A percentile compares a stretch with the other conserved stretches of the same genome.
phyloP scores from a whole-genome alignment of 495 filamentous ascomycete species.

The Tuber melanosporum region DNA sequence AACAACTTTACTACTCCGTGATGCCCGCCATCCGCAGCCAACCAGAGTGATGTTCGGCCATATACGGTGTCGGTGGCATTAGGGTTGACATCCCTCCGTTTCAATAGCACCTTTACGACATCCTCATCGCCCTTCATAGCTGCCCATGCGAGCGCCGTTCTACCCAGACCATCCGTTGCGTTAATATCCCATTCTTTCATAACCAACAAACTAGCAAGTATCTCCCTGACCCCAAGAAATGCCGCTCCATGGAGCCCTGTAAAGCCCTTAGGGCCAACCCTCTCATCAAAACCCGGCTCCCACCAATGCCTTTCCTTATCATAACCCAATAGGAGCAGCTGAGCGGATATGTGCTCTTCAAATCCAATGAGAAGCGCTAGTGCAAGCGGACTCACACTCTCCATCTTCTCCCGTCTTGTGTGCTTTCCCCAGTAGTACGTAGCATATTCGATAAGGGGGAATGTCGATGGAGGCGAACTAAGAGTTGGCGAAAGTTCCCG shows the following conservation, averaged over 20 bases:
- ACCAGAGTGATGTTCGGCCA: background rate
- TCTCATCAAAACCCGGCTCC: background rate
- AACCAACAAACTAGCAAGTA: background rate
- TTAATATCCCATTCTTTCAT: background rate
- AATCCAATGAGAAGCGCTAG: background rate
- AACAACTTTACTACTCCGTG: background rate
- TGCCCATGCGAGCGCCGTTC: background rate
- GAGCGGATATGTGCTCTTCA: background rate
- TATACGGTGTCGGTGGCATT: background rate
- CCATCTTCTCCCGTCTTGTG: background rate
- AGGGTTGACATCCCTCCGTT: background rate
- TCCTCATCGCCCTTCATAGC: background rate
- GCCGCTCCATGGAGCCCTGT: background rate
- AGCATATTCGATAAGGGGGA: background rate
- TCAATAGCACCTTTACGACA: background rate
- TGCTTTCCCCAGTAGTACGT: background rate
- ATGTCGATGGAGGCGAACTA: accelerated
- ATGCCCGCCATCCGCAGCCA: background rate
- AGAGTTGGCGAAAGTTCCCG: background rate
- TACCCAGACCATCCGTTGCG: background rate
- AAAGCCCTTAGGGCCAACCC: background rate
- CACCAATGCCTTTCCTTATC: background rate
- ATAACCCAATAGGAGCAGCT: background rate
- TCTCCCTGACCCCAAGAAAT: background rate
- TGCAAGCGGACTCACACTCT: background rate